These are phyloP conservation scores for Suillus subaureus DNA, from an alignment of 768 basidiomycete genomes.

Conservation along the genomic window DNA sequence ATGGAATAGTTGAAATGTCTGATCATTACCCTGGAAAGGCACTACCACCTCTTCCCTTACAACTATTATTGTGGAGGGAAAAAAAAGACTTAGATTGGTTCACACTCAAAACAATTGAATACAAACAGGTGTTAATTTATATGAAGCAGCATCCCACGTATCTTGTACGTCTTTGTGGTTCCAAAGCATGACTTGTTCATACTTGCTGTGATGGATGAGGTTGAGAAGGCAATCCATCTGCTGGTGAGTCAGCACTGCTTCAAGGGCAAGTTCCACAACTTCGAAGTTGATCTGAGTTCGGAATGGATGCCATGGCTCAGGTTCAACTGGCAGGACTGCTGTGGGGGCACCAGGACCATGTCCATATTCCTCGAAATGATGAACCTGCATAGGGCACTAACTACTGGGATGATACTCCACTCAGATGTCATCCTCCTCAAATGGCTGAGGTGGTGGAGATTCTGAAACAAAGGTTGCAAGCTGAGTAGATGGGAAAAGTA, in stretches of 20 bases:
- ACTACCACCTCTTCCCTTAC: slow-evolving; percentile 18
- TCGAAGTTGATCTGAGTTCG: slow-evolving; percentile 30
- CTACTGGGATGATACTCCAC: slow-evolving; percentile 26
- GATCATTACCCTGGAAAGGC: slow-evolving; percentile 15
- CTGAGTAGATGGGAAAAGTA: neutral
- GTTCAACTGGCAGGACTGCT: neutral
- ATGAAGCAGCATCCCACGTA: slow-evolving; percentile 21
- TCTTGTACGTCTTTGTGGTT: slow-evolving; percentile 11
- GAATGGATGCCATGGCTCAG: slow-evolving; percentile 35
- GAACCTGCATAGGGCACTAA: slow-evolving; percentile 8
- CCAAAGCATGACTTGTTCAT: slow-evolving; percentile 15
- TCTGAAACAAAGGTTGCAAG: neutral
- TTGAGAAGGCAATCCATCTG: slow-evolving; percentile 22
- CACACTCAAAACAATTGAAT: neutral
- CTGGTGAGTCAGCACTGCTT: slow-evolving; percentile 21
- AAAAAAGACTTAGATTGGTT: neutral
- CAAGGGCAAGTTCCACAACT: neutral
- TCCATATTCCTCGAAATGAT: slow-evolving; percentile 21
- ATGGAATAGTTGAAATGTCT: slow-evolving; percentile 23
- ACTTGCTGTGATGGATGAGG: slow-evolving; percentile 14
- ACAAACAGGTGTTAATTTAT: slow-evolving; percentile 15
- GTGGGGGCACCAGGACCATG: neutral
- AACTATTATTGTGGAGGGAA: slow-evolving; percentile 9
- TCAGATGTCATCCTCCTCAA: slow-evolving; percentile 22
- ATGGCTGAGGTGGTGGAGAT: neutral